Conservation (phyloP, 441 rosid genomes). For the Euphorbia celastroides region DNA sequence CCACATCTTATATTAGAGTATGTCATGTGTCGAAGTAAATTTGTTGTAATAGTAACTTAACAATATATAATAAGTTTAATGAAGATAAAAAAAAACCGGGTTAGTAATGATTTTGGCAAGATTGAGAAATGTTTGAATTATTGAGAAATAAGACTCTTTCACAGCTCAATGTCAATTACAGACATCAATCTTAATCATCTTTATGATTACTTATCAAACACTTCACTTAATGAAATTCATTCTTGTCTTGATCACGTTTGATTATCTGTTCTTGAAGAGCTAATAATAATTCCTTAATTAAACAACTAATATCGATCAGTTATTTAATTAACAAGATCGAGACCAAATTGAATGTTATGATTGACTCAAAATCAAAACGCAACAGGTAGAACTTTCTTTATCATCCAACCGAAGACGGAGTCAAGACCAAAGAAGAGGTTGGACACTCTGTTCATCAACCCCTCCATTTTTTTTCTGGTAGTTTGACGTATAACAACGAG, state of each 20-base stretch:
- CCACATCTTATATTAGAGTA: too few relatives aligned
- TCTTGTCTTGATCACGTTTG: constrained; percentile 20
- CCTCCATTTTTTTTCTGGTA: too few relatives aligned
- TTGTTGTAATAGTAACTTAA: too few relatives aligned
- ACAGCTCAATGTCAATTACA: not conserved
- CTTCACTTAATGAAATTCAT: constrained; percentile 26
- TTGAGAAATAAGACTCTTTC: constrained; percentile 14
- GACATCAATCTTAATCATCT: constrained; percentile 31
- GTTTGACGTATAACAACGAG: too few relatives aligned
- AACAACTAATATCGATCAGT: constrained; percentile 6
- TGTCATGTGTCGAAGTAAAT: too few relatives aligned
- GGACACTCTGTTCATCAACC: too few relatives aligned
- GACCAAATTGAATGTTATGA: not conserved
- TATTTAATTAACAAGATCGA: not conserved
- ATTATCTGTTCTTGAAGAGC: not conserved
- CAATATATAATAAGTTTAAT: too few relatives aligned
- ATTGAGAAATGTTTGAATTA: constrained; percentile 30
- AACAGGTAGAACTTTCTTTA: not conserved
- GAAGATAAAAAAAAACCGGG: too few relatives aligned
- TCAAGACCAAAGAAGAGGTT: too few relatives aligned
- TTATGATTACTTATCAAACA: constrained; percentile 31
- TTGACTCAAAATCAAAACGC: not conserved
- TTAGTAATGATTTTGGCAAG: constrained; percentile 46
- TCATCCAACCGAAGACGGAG: not conserved
- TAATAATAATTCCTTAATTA: not conserved